These are phyloP conservation scores for Colletotrichum sp. DNA, from an alignment of 2,329 filamentous ascomycete species.

Conservation along the genomic window DNA sequence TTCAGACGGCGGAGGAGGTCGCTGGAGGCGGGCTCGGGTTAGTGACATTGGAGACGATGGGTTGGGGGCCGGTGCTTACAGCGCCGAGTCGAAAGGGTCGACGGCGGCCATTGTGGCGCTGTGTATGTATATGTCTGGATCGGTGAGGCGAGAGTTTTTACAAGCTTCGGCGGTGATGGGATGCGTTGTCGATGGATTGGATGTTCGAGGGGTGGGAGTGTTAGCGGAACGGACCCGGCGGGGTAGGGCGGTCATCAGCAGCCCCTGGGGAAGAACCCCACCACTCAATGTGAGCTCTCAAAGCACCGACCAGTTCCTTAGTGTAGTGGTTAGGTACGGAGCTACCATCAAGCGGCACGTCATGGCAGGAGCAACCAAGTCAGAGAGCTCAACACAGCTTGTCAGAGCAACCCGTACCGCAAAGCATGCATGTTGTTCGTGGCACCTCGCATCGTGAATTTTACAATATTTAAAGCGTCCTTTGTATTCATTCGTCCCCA, in stretches of 20 bases:
- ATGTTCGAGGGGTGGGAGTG: neutral
- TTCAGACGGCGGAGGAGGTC: constrained; percentile 98
- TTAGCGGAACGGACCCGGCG: neutral
- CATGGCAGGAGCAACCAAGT: neutral
- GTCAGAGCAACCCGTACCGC: neutral
- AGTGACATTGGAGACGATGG: neutral
- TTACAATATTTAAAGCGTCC: neutral
- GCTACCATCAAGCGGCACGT: neutral
- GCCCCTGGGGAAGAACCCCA: constrained; percentile 12
- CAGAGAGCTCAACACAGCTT: neutral
- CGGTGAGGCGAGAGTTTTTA: neutral
- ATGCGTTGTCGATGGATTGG: neutral
- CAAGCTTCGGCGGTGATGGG: neutral
- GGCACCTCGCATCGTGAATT: neutral
- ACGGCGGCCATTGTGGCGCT: constrained; percentile 50
- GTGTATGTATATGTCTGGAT: neutral
- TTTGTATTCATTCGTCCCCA: neutral
- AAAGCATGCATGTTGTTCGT: neutral
- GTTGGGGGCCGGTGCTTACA: constrained; percentile 55
- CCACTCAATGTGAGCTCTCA: neutral
- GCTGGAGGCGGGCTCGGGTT: constrained; percentile 52
- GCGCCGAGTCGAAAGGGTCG: constrained; percentile 77
- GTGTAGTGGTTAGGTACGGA: neutral
- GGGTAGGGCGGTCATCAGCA: neutral
- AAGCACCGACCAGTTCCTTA: constrained; percentile 2